Evolutionary conservation across 2,329 filamentous ascomycete genomes (phyloP), one percentile per base, ranked within the genome.

Genomic region (Monascus ruber): DNA sequence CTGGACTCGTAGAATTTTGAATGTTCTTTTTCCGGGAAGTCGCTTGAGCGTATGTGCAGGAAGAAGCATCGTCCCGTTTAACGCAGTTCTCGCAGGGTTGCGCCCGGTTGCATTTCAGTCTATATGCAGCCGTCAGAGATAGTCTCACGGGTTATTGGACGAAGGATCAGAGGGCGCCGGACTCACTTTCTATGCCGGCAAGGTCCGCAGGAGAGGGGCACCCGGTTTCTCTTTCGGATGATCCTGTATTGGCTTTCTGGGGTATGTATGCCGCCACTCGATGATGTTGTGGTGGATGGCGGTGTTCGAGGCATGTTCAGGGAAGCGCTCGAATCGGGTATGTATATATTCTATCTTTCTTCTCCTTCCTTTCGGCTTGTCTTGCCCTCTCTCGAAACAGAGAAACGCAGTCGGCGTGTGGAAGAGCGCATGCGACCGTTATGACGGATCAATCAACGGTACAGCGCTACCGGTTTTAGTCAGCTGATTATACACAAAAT

Each of bases 71-170:
- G 48, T 79, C 85, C 53, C 87, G 81, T 67, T 93, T 94, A 42
- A 85, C 79, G 63, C 89, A 96, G 59, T 96, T 96, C 65, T 91
- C 86, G 66, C 87, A 96, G 40, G 89, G 89, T 48, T 87, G 78
- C 46, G 77, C 79, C 55, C 91, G 81, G 63, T 96, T 94, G 69
- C 89, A 96, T 76, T 95, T 95, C 63, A 91, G 76, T 54, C 73
- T 78, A 42, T 50, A 47, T 52, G 43, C 44, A 49, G 36, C 31
- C 34, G 40, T 42, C 33, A 46, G 31, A 29, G 28, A 17, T 17
- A 3, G 17, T 17, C 17, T 17, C n/a, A n/a, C n/a, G n/a, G 17
- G 17, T 17, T 17, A 17, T 17, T 17, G 17, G 17, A 10, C 28
- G 28, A 27, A 29, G 5, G 26, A 11, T 35, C 33, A 26, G 10